These are phyloP conservation scores for Cystobasidium sp. DNA, from an alignment of 1,284 basidiomycete genomes.

Conservation along the genomic window DNA sequence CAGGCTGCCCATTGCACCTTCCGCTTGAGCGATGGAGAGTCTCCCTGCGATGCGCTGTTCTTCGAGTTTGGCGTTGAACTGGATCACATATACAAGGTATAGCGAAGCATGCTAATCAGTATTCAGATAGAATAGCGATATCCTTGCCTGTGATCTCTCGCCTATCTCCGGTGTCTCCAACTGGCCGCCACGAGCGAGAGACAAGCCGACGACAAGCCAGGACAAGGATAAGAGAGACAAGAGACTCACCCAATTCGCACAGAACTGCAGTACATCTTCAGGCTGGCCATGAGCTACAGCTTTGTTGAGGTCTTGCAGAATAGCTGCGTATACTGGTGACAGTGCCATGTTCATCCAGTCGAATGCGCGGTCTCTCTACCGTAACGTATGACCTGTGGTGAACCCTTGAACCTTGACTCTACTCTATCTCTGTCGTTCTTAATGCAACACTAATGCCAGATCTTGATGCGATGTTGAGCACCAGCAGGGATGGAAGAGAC, in stretches of 20 bases:
- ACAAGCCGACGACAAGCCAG: no score
- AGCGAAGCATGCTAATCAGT: background rate
- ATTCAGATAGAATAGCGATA: background rate
- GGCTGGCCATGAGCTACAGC: conserved; percentile 84
- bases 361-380: no score
- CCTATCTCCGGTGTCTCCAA: background rate
- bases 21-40: conserved; percentile 39
- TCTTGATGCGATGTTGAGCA: background rate
- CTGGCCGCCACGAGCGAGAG: background rate
- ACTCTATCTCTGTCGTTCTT: background rate
- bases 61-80: conserved; percentile 80
- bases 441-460: conserved; percentile 15
- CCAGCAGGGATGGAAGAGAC: background rate
- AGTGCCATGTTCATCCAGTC: conserved; percentile 38
- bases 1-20: conserved; percentile 47
- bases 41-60: conserved; percentile 69
- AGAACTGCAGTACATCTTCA: conserved; percentile 88
- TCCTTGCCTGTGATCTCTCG: background rate
- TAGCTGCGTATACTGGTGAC: conserved; percentile 48
- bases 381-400: no score
- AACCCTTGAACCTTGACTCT: background rate
- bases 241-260: conserved; percentile 76
- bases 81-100: background rate
- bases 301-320: conserved; percentile 83
- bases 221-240: background rate